Evolutionary conservation across 106 monocot genomes (phyloP).

Genomic region (Chionographis japonica): DNA sequence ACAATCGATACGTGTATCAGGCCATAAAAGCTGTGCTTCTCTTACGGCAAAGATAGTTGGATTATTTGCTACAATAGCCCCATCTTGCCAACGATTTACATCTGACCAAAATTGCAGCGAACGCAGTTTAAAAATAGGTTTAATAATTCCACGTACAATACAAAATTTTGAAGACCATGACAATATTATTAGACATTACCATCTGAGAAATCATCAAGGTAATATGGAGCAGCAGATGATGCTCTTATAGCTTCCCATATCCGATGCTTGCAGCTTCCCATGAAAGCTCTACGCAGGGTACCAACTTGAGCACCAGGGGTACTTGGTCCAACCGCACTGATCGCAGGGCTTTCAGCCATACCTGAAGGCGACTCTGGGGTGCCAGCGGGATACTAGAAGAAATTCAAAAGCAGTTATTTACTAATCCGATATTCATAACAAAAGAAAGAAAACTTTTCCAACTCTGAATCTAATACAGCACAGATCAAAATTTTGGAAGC

Average conservation of each 20-base stretch:
- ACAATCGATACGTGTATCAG: constrained; percentile 84
- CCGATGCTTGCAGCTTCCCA: constrained; percentile 95
- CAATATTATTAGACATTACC: constrained; percentile 39
- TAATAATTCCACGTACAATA: neutral
- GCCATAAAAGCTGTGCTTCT: constrained; percentile 98
- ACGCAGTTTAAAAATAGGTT: constrained; percentile 9
- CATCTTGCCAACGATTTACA: constrained; percentile 97
- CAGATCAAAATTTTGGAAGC: too few relatives aligned
- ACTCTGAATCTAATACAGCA: too few relatives aligned
- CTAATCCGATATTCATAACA: neutral
- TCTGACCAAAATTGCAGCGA: constrained; percentile 32
- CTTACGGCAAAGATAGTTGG: constrained; percentile 96
- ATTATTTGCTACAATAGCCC: constrained; percentile 98
- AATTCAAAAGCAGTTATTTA: constrained; percentile 2
- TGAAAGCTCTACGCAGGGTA: constrained; percentile 52
- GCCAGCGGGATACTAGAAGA: constrained; percentile 82
- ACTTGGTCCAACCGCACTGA: constrained; percentile 19
- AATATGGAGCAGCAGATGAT: constrained; percentile 99
- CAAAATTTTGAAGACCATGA: neutral
- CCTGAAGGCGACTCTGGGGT: constrained; percentile 64
- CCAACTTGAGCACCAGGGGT: constrained; percentile 33
- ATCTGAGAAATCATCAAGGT: constrained; percentile 98
- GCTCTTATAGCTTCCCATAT: constrained; percentile 99
- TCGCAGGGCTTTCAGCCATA: constrained; percentile 50
- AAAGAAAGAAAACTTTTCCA: too few relatives aligned